Base-by-base conservation (phyloP, 768 basidiomycete genomes). In the Mycena vulgaris region DNA sequence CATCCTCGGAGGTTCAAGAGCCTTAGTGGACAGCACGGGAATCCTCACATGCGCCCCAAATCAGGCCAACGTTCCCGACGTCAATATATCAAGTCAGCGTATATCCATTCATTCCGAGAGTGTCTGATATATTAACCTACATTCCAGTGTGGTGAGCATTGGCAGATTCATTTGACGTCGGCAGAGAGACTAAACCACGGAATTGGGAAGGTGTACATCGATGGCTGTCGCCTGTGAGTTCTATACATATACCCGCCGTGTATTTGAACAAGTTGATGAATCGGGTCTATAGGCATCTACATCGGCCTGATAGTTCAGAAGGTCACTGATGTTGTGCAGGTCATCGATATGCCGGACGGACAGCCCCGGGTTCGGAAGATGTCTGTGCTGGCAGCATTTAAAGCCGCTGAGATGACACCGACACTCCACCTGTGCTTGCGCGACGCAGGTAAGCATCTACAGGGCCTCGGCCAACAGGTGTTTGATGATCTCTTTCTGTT, bases 41-140 rank as follows among this genome's bases (percentile, higher is more conserved):
- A 68, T 60, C 40, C 59, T 68, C 16, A 35, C 6, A n/a, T 68
- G 66, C 17, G 7, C 10, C 5, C 59, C 66, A 11, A 8, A 21
- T 6, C 51, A 60, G 30, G 30, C 16, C 2, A 68, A 61, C 48
- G 25, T 68, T 4, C 66, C 66, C 25, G 66, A 68, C 28, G 40
- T 68, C 5, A 68, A 68, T 48, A 23, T 61, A 52, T 58, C 58
- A 1, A 68, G 66, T 60, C n/a, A 68, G 66, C 37, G 16, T 7
- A 42, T n/a, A 1, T 17, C 25, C 7, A 14, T n/a, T n/a, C n/a
- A 7, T 47, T 48, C 25, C 17, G 3, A 19, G n/a, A 7, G 14
- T 7, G n/a, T 2, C 5, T 8, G 25, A 11, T 19, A 17, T 2
- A 49, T 19, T 45, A 13, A 52, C 28, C 17, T 1, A 1, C 8